These are phyloP conservation scores for Puccinellia tenuiflora DNA, from an alignment of 176 grass and related monocot genomes.

Conservation along the genomic window DNA sequence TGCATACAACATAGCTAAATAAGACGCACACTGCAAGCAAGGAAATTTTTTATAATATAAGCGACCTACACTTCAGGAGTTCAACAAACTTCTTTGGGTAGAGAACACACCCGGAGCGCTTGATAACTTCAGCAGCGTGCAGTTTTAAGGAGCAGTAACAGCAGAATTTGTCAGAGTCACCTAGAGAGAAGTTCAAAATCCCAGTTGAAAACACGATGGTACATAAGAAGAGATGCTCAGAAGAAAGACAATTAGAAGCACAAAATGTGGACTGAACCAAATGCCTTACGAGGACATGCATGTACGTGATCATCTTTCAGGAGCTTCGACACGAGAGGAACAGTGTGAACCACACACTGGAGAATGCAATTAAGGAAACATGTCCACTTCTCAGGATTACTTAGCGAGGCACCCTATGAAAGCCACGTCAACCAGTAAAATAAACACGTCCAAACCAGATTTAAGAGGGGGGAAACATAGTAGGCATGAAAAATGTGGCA, in stretches of 20 bases:
- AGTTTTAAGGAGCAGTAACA: slow-evolving; percentile 11
- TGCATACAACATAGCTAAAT: neutral
- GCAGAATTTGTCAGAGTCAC: neutral
- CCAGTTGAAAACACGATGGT: neutral
- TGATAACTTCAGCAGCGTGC: neutral
- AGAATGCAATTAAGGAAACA: slow-evolving; percentile 54
- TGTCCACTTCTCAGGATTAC: slow-evolving; percentile 33
- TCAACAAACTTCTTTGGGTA: slow-evolving; percentile 7
- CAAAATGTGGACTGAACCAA: neutral
- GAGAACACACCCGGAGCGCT: neutral
- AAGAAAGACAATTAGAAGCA: no score
- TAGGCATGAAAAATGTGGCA: neutral
- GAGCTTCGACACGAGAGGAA: slow-evolving; percentile 47
- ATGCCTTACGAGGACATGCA: slow-evolving; percentile 32
- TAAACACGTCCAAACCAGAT: neutral
- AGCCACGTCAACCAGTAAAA: neutral
- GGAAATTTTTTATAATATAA: neutral
- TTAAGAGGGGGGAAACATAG: neutral
- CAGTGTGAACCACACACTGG: slow-evolving; percentile 57
- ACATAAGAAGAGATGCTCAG: neutral
- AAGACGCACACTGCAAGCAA: neutral
- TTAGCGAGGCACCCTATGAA: slow-evolving; percentile 37
- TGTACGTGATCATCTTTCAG: slow-evolving; percentile 20
- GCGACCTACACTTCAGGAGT: neutral
- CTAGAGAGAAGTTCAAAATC: neutral